A percentile compares a stretch with the other conserved stretches of the same genome.
Evolutionary conservation across 2,329 filamentous ascomycete genomes (phyloP).

Genomic region (Sporothrix luriei): DNA sequence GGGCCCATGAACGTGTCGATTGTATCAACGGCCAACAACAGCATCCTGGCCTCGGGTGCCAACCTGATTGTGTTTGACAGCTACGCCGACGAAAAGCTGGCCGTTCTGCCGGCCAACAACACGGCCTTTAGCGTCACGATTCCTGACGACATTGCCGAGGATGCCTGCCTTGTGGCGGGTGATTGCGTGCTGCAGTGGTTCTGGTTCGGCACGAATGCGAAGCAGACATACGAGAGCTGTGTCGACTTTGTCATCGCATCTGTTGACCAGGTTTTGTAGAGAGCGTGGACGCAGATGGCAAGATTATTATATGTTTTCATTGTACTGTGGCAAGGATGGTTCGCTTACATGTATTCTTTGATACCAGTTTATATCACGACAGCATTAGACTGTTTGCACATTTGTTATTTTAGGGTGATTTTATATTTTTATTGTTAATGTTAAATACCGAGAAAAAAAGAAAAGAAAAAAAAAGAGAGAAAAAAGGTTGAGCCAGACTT

Average conservation of each 20-base stretch:
- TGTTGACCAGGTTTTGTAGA: conserved; percentile 19
- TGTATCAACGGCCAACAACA: conserved; percentile 56
- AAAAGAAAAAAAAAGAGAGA: not conserved
- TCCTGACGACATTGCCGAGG: conserved; percentile 40
- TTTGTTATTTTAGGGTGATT: not conserved
- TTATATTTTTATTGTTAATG: not conserved
- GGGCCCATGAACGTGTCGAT: conserved; percentile 60
- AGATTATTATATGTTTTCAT: too few relatives aligned
- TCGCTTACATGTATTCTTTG: not conserved
- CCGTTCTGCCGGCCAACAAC: conserved; percentile 48
- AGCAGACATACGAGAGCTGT: conserved; percentile 48
- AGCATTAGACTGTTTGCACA: not conserved
- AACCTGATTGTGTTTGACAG: conserved; percentile 58
- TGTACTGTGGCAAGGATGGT: too few relatives aligned
- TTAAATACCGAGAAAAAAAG: not conserved
- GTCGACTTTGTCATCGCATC: conserved; percentile 44
- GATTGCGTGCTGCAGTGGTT: conserved; percentile 52
- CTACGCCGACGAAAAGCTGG: conserved; percentile 54
- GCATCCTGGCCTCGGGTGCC: conserved; percentile 50
- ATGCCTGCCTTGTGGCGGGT: conserved; percentile 40
- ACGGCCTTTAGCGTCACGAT: conserved; percentile 49
- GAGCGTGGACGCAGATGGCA: not conserved
- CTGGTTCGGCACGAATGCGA: conserved; percentile 45
- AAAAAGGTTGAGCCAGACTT: conserved; percentile 19
- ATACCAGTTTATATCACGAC: not conserved